A percentile compares a stretch with the other conserved stretches of the same genome.
phyloP scores from a whole-genome alignment of 2,329 filamentous ascomycete genomes.

The Zelopaecilomyces penicillatus region DNA sequence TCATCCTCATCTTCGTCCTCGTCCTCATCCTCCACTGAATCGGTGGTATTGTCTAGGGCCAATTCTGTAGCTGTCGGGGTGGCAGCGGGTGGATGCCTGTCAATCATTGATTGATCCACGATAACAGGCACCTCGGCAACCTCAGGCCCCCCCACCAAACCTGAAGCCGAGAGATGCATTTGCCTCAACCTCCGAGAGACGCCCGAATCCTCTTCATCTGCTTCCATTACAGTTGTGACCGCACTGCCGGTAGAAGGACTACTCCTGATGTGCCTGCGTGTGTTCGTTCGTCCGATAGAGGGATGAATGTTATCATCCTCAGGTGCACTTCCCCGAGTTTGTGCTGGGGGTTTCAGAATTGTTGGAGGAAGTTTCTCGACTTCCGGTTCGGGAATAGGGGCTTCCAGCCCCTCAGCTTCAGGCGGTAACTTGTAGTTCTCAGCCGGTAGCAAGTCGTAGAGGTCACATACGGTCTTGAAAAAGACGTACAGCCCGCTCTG shows the following conservation, averaged over 20 bases:
- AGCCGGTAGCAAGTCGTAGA: slow-evolving; percentile 78
- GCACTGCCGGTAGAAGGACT: slow-evolving; percentile 71
- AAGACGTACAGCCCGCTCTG: slow-evolving; percentile 90
- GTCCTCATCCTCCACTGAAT: slow-evolving; percentile 1
- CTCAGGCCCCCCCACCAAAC: slow-evolving; percentile 44
- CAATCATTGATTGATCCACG: slow-evolving; percentile 27
- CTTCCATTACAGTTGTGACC: slow-evolving; percentile 74
- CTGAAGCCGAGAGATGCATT: slow-evolving; percentile 40
- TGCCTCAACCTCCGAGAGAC: slow-evolving; percentile 37
- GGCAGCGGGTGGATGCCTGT: slow-evolving; percentile 8
- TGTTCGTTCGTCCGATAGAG: slow-evolving; percentile 55
- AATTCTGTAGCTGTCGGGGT: slow-evolving; percentile 5
- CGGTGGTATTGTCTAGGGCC: not conserved
- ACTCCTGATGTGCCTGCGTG: slow-evolving; percentile 71
- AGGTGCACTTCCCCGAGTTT: slow-evolving; percentile 21
- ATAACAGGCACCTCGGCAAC: slow-evolving; percentile 33
- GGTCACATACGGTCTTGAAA: slow-evolving; percentile 94
- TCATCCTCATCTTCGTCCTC: slow-evolving; percentile 7
- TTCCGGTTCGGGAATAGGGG: slow-evolving; percentile 33
- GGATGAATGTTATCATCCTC: slow-evolving; percentile 42
- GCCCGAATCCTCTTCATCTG: slow-evolving; percentile 63
- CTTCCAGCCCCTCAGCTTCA: slow-evolving; percentile 80
- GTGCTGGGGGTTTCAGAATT: slow-evolving; percentile 28
- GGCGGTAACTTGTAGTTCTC: slow-evolving; percentile 95
- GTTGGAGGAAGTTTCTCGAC: slow-evolving; percentile 25